Evolutionary conservation across 106 monocot species (phyloP), one percentile per base, ranked within the genome.

Genomic region (Ottelia alismoides): DNA sequence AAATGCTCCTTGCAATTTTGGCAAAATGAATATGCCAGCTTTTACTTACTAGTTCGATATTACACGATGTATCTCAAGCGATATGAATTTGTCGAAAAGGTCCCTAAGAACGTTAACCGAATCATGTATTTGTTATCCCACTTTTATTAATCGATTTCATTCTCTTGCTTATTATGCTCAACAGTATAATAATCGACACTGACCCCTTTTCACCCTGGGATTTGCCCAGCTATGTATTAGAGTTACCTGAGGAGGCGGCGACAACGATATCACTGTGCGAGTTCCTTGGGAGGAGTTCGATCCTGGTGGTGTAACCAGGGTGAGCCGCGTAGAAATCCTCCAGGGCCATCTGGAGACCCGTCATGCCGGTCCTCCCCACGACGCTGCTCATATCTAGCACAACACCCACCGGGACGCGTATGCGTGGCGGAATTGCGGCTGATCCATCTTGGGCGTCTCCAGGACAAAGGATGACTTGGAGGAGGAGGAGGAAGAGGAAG

Each of bases 191-290:
- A n/a, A n/a, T n/a, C n/a, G n/a, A n/a, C n/a, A n/a, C n/a, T n/a
- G n/a, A n/a, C n/a, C n/a, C n/a, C n/a, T n/a, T n/a, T n/a, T n/a
- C n/a, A n/a, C n/a, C n/a, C n/a, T n/a, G n/a, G n/a, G n/a, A n/a
- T n/a, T n/a, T n/a, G n/a, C n/a, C n/a, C n/a, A n/a, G n/a, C n/a
- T n/a, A n/a, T n/a, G n/a, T n/a, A n/a, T n/a, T n/a, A n/a, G n/a
- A n/a, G n/a, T n/a, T 65, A 75, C 69, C 75, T 27, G 54, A 47
- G 30, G 64, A 30, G 31, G 75, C 70, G 27, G 70, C 30, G 45
- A 64, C 27, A 64, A 75, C 44, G 52, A 58, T 52, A 28, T 75
- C 70, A 1, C 46, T n/a, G 18, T 45, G 9, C 1, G 68, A 57
- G 46, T 64, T 28, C 21, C 31, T 31, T 2, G 11, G 9, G 5